These are phyloP conservation scores for Auricularia sp. DNA, from an alignment of 768 basidiomycete species.

Conservation along the genomic window DNA sequence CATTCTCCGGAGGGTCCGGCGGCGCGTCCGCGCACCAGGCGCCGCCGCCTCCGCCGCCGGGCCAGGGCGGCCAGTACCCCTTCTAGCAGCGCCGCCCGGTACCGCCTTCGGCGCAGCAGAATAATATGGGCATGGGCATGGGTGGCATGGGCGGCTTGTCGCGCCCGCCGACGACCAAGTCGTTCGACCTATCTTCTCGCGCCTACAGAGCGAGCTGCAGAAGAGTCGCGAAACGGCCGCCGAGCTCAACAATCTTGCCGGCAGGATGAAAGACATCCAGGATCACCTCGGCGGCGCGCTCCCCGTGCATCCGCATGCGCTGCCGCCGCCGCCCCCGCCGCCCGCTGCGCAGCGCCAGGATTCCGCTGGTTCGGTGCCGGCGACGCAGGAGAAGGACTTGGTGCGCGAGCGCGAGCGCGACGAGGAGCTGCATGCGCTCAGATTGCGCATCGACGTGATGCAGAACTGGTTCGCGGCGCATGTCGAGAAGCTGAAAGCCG, in stretches of 20 bases:
- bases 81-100: too few species aligned
- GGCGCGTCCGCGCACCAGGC: slow-evolving; percentile 27
- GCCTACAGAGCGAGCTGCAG: slow-evolving; percentile 84
- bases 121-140: slow-evolving; percentile 22
- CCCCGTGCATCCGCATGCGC: slow-evolving; percentile 2
- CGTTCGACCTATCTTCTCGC: slow-evolving; percentile 82
- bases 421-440: background rate
- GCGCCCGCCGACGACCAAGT: slow-evolving; percentile 14
- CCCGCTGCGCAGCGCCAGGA: slow-evolving; percentile 5
- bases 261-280: slow-evolving; percentile 78
- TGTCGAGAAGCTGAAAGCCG: background rate
- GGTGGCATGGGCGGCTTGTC: slow-evolving; percentile 63
- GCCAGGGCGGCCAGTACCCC: slow-evolving; percentile 26
- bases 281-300: slow-evolving; percentile 78
- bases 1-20: background rate
- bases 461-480: background rate
- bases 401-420: background rate
- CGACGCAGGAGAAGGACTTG: background rate
- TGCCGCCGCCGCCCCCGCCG: slow-evolving; percentile 4
- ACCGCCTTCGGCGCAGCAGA: too few species aligned
- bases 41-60: slow-evolving; percentile 38
- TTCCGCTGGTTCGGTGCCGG: too few species aligned
- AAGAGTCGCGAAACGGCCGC: slow-evolving; percentile 89
- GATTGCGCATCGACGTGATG: background rate
- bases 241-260: slow-evolving; percentile 68